Percentiles rank a stretch among this genome's conserved stretches.
These are phyloP conservation scores for Neodidymelliopsis sp. DNA, from an alignment of 2,329 filamentous ascomycete genomes.

Conservation along the genomic window DNA sequence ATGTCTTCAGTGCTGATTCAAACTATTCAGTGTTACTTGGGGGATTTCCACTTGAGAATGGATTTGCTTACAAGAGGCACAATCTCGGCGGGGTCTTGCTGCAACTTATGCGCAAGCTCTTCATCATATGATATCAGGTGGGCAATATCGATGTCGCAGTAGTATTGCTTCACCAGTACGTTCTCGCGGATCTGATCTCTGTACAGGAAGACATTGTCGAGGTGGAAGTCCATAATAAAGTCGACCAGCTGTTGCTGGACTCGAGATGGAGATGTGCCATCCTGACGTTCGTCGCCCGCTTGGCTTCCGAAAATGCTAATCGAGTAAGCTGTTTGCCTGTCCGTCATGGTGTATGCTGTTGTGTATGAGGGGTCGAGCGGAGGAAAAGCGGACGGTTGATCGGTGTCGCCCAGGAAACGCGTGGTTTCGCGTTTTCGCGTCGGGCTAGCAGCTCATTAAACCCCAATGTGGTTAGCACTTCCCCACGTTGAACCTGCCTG, in stretches of 20 bases:
- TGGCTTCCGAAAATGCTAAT: conserved; percentile 74
- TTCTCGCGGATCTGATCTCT: conserved; percentile 96
- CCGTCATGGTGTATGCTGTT: conserved; percentile 50
- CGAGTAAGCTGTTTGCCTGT: conserved; percentile 86
- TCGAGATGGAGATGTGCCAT: conserved; percentile 44
- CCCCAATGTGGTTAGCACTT: conserved; percentile 7
- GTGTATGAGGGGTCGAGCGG: conserved; percentile 23
- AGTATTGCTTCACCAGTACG: conserved; percentile 91
- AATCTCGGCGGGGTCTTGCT: conserved; percentile 88
- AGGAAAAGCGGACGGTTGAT: conserved; percentile 25
- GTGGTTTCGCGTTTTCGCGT: conserved; percentile 27
- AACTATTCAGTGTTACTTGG: conserved; percentile 66
- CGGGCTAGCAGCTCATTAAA: conserved; percentile 15
- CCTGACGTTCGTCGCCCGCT: conserved; percentile 41
- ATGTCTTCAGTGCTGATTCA: conserved; percentile 86
- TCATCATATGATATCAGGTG: conserved; percentile 97
- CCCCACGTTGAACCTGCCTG: background rate
- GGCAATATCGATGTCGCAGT: conserved; percentile 93
- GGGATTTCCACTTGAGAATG: background rate
- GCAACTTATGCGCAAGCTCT: conserved; percentile 87
- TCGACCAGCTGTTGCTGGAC: conserved; percentile 82
- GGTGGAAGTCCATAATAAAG: conserved; percentile 91
- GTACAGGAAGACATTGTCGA: conserved; percentile 96
- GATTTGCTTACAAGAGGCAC: conserved; percentile 78
- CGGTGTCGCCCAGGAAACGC: conserved; percentile 30